Base-by-base conservation (phyloP, 116 monocot species). In the Posidonia oceanica region DNA sequence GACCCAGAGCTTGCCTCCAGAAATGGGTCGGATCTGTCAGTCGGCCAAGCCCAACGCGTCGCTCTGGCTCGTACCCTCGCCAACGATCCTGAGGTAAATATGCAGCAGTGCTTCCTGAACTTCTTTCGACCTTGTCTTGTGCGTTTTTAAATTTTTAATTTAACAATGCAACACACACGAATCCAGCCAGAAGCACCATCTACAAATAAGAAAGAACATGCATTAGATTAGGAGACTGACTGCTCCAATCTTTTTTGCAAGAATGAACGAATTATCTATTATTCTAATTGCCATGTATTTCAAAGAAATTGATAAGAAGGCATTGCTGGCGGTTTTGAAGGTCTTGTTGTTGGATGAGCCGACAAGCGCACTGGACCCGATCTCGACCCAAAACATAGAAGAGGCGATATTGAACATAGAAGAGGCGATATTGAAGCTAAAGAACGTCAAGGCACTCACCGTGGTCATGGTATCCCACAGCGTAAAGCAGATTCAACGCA, bases 41-140 rank as follows among this genome's bases (percentile, higher is more conserved):
- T 94, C 6, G 94, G 94, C 42, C 88, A 94, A 74, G 94, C 86
- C 41, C 94, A 94, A 39, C 80, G 94, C 3, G 94, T 94, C 2
- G 94, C 94, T 53, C 74, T 94, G 48, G 94, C 94, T n/a, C 90
- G 91, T 14, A 94, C 94, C 4, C 88, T 94, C 16, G 94, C 94
- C 22, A 94, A 94, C 60, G 78, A 94, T n/a, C 94, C 94, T 0
- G 90, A 94, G 87, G 87, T 59, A 67, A 59, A 36, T 64, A 36
- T 7, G 14, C 29, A 29, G 1, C 29, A 29, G 29, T 29, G 29
- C 29, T 29, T 1, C 1, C 29, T 29, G 29, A 29, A 29, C 29
- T 29, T 1, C 29, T 29, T 29, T 29, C 29, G 29, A 29, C 29
- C 29, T 29, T 29, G 29, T 29, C 29, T 29, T 29, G 1, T 29